Evolutionary conservation across 2,329 filamentous ascomycete genomes (phyloP), one percentile per base, ranked within the genome.

Genomic region (Pezicula carpinea): DNA sequence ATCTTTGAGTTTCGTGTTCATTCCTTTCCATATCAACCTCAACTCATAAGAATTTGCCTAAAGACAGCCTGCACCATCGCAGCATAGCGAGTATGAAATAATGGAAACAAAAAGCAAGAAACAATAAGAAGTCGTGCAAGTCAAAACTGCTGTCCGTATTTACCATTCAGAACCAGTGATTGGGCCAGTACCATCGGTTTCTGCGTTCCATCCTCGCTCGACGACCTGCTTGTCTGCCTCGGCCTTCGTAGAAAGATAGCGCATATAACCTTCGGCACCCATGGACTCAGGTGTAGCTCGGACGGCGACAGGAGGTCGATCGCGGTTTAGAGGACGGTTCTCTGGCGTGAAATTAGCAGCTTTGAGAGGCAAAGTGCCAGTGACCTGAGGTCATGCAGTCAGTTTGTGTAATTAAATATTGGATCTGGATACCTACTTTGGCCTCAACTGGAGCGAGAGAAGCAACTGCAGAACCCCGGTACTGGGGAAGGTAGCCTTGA

Each of bases 401-500:
- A 29, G 26, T 29, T n/a, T 11, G 26, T 10, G 26, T 47, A 11
- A 29, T 11, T 13, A 8, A 10, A 29, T 29, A 10, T 29, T 29
- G 26, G 26, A 8, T 29, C 26, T 11, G 26, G 26, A 4, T 29
- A 29, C 26, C 10, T 29, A 29, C 26, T 11, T 29, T 29, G 26
- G 26, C 26, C 36, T 53, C 55, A 21, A 53, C 49, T 22, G 63
- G 61, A 32, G 55, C 54, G 13, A 64, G 58, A 40, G 61, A 64
- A 21, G 61, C 61, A 44, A 53, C 56, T 17, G 63, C 62, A 40
- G 58, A 58, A 23, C 61, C 63, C 32, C 56, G 53, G 39, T 63
- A 63, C 34, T 59, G 59, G 41, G 61, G 63, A 15, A 65, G 51
- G 44, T 56, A 62, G 19, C 63, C 63, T 44, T 59, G 58, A 44